Evolutionary conservation across 495 filamentous ascomycete genomes (phyloP), one percentile per base, ranked within the genome.

Genomic region (Podospora australis): DNA sequence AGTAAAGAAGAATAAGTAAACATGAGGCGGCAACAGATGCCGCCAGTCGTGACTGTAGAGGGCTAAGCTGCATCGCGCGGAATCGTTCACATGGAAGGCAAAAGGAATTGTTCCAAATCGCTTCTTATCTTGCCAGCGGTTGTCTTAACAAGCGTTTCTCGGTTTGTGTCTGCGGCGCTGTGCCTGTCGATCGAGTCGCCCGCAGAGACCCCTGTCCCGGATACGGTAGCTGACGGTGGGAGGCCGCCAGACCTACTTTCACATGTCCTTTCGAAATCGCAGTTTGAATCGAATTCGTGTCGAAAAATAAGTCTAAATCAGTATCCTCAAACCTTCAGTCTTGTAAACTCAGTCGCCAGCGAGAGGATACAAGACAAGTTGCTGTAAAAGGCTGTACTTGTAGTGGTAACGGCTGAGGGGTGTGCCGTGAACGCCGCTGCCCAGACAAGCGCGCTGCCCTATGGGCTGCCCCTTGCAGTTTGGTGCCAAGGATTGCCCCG

Each of bases 11-110:
- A 28, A 81, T 48, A 23, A 85, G 52, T 26, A 82, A 56, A 36
- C 77, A 59, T 24, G 78, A 75, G 32, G 78, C 76, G 59, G 75
- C 63, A 50, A 82, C 54, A 25, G 78, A 83, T 59, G 83, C 82
- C 63, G 75, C 78, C 54, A 89, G 68, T 54, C 80, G 81, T 66
- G 79, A 83, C 73, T 85, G 83, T 51, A 86, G 68, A 51, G 74
- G 78, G 59, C 77, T 78, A 54, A 78, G 71, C 57, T 79, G 80
- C 82, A 87, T 86, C 44, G 48, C 57, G 54, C 24, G 44, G 40
- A 50, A 60, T 63, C 62, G 63, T 60, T 70, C 70, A 61, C 62
- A 46, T 46, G 39, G 17, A 11, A 22, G 21, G 32, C 34, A 24
- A 28, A 48, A 24, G 58, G 47, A 45, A 51, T 52, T 30, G 24